A percentile compares a stretch with the other conserved stretches of the same genome.
Evolutionary conservation across 768 basidiomycete genomes (phyloP).

Genomic region (Galerina marginata): DNA sequence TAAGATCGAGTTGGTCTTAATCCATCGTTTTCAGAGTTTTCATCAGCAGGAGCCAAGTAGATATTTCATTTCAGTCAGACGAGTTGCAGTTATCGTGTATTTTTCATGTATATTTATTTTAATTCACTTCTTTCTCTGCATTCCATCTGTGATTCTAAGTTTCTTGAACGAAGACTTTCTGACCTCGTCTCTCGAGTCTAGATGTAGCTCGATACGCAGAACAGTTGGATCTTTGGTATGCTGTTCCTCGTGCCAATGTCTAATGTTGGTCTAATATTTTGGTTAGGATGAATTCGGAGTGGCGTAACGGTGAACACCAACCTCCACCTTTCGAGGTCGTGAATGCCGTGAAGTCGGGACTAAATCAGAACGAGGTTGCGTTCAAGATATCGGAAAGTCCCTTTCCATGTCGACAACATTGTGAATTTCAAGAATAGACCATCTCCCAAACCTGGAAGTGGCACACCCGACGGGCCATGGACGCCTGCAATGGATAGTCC

Average conservation of each 20-base stretch:
- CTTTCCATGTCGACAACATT: no score
- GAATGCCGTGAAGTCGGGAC: slow-evolving; percentile 80
- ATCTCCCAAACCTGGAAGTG: no score
- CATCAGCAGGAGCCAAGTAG: slow-evolving; percentile 74
- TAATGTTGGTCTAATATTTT: no score
- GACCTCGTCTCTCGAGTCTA: neutral
- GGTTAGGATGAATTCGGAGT: neutral
- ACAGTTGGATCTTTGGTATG: no score
- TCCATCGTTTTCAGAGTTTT: slow-evolving; percentile 52
- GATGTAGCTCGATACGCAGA: no score
- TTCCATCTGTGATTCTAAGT: neutral
- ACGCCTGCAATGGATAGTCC: no score
- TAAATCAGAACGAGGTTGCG: slow-evolving; percentile 75
- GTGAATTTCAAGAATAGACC: no score
- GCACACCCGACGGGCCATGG: no score
- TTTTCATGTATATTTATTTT: slow-evolving; percentile 36
- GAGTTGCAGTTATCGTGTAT: slow-evolving; percentile 14
- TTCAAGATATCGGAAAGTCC: slow-evolving; percentile 47
- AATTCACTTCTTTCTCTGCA: slow-evolving; percentile 25
- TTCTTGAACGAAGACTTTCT: neutral
- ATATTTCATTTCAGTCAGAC: slow-evolving; percentile 14
- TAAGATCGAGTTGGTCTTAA: neutral
- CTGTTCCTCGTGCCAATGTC: no score
- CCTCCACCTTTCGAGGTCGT: slow-evolving; percentile 68
- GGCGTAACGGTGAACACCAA: neutral